Evolutionary conservation across 192 early-diverging fungal species (phyloP).

Genomic region (Dimargaris verticillata): DNA sequence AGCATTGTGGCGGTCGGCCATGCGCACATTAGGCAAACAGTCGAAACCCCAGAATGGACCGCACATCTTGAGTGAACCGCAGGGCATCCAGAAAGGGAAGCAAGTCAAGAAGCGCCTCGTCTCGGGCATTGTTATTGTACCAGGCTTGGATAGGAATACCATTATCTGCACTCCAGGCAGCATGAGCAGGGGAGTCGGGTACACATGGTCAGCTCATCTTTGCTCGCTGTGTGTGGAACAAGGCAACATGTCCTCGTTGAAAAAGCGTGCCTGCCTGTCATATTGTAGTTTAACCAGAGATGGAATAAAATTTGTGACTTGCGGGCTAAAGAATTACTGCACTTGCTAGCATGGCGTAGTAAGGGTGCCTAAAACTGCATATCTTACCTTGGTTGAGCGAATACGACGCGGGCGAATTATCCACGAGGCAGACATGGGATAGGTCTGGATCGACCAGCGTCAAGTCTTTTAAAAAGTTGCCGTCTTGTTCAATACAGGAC

Average conservation of each 20-base stretch:
- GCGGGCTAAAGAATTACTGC: background rate
- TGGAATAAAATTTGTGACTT: background rate
- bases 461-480: conserved; percentile 66
- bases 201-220: background rate
- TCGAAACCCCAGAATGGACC: conserved; percentile 38
- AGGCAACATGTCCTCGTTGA: background rate
- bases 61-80: conserved; percentile 70
- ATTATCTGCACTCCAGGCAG: conserved; percentile 40
- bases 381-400: conserved; percentile 49
- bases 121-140: conserved; percentile 50
- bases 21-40: background rate
- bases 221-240: background rate
- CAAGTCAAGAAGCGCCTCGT: conserved; percentile 71
- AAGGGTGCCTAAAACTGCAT: background rate
- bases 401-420: conserved; percentile 66
- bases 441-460: conserved; percentile 56
- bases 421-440: conserved; percentile 63
- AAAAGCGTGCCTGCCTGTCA: background rate
- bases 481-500: conserved; percentile 51
- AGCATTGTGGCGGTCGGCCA: no score
- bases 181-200: background rate
- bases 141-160: conserved; percentile 80
- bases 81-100: conserved; percentile 78
- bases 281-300: background rate
- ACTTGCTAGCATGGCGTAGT: background rate